A percentile compares a stretch with the other conserved stretches of the same genome.
Evolutionary conservation across 495 filamentous ascomycete species (phyloP).

Genomic region (Neurospora discreta): DNA sequence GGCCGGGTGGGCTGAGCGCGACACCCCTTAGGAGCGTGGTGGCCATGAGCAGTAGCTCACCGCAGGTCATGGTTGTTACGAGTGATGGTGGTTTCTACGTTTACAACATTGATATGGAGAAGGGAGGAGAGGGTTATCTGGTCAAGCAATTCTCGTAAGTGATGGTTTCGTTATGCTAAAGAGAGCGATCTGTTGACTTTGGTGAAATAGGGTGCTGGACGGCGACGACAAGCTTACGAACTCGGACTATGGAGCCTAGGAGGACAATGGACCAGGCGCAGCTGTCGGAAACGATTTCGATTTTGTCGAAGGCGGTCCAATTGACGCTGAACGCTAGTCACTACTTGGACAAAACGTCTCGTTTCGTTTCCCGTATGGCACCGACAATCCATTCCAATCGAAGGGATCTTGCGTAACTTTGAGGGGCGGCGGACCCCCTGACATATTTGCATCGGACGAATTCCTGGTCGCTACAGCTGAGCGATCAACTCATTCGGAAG

Average conservation of each 20-base stretch:
- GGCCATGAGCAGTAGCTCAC: slow-evolving; percentile 84
- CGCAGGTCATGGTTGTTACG: slow-evolving; percentile 96
- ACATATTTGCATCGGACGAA: neutral
- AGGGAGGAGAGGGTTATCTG: slow-evolving; percentile 85
- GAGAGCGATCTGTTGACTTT: slow-evolving; percentile 2
- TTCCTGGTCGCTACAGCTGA: neutral
- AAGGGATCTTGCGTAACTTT: neutral
- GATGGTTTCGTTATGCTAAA: neutral
- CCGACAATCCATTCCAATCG: neutral
- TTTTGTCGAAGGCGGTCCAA: neutral
- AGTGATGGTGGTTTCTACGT: slow-evolving; percentile 92
- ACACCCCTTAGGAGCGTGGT: slow-evolving; percentile 65
- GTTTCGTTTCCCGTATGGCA: neutral
- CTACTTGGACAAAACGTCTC: neutral
- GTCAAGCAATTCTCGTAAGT: slow-evolving; percentile 83
- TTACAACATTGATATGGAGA: slow-evolving; percentile 88
- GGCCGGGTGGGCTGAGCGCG: slow-evolving; percentile 21
- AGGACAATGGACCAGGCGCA: neutral
- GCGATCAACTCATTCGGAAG: neutral
- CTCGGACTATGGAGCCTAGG: slow-evolving; percentile 27
- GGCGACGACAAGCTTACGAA: slow-evolving; percentile 39
- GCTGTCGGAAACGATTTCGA: neutral
- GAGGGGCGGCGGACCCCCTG: neutral
- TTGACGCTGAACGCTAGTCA: neutral
- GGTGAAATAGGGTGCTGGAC: slow-evolving; percentile 34